Evolutionary conservation across 768 basidiomycete genomes (phyloP).

Genomic region (Leccinum subtestaceum): DNA sequence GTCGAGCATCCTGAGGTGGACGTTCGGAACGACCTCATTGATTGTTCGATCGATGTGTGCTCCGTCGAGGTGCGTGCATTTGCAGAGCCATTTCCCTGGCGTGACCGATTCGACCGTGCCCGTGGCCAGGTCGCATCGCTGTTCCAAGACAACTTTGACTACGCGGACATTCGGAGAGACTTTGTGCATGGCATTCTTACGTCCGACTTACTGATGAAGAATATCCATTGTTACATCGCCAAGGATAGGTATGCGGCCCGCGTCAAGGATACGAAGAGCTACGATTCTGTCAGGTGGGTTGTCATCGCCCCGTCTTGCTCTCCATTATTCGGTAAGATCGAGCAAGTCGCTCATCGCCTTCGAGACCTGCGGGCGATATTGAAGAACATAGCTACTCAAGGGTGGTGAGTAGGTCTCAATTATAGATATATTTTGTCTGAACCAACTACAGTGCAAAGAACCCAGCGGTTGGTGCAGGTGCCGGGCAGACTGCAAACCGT

Average conservation of each 20-base stretch:
- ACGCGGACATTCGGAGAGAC: conserved; percentile 85
- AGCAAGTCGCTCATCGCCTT: no score
- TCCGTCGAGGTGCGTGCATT: conserved; percentile 72
- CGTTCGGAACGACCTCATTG: conserved; percentile 83
- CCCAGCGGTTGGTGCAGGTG: no score
- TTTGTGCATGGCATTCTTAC: conserved; percentile 94
- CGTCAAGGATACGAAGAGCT: conserved; percentile 89
- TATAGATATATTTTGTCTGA: no score
- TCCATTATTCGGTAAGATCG: neutral
- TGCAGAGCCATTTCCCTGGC: neutral
- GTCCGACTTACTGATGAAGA: conserved; percentile 92
- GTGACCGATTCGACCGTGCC: conserved; percentile 1
- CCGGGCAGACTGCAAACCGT: no score
- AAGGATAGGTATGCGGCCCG: conserved; percentile 92
- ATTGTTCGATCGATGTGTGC: conserved; percentile 90
- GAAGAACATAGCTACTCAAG: no score
- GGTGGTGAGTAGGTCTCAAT: no score
- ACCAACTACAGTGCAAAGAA: no score
- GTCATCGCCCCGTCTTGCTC: neutral
- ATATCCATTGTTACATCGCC: conserved; percentile 86
- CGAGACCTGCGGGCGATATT: no score
- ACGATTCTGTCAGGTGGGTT: conserved; percentile 78
- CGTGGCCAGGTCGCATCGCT: conserved; percentile 77
- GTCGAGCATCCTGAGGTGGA: conserved; percentile 75
- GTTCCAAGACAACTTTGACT: conserved; percentile 99